Evolutionary conservation across 2,329 filamentous ascomycete species (phyloP).

Genomic region (Alternaria infectoria): DNA sequence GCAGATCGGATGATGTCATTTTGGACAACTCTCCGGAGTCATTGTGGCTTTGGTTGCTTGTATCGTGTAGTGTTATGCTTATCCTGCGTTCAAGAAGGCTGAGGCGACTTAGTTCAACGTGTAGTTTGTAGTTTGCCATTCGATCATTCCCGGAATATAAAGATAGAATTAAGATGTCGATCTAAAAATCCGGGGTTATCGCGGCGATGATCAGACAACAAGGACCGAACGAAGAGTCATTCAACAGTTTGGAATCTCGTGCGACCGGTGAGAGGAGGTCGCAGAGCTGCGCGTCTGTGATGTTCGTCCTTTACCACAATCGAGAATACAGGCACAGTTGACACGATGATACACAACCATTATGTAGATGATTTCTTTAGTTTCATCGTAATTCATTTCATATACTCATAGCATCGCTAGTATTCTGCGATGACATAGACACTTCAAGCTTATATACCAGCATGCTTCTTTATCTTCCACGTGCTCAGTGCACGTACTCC

Average conservation of each 20-base stretch:
- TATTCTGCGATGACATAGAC: background rate
- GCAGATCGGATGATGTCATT: background rate
- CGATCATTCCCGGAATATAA: background rate
- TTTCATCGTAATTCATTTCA: background rate
- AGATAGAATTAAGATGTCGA: background rate
- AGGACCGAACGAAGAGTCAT: background rate
- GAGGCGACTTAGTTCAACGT: background rate
- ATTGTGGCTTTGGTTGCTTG: background rate
- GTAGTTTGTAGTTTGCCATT: background rate
- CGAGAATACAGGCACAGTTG: too few relatives aligned
- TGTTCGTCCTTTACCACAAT: too few relatives aligned
- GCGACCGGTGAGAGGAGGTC: too few relatives aligned
- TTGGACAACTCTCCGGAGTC: background rate
- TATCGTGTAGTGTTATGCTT: background rate
- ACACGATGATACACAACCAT: too few relatives aligned
- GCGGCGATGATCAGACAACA: background rate
- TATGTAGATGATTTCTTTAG: too few relatives aligned
- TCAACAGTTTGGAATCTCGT: too few relatives aligned
- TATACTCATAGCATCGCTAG: background rate
- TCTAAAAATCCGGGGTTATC: background rate
- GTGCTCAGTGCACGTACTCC: background rate
- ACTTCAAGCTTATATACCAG: accelerated
- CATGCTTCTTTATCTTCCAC: background rate
- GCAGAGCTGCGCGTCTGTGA: too few relatives aligned
- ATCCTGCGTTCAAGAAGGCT: background rate